Evolutionary conservation across 768 basidiomycete genomes (phyloP), one percentile per base, ranked within the genome.

Genomic region (Termitomyces sp.): DNA sequence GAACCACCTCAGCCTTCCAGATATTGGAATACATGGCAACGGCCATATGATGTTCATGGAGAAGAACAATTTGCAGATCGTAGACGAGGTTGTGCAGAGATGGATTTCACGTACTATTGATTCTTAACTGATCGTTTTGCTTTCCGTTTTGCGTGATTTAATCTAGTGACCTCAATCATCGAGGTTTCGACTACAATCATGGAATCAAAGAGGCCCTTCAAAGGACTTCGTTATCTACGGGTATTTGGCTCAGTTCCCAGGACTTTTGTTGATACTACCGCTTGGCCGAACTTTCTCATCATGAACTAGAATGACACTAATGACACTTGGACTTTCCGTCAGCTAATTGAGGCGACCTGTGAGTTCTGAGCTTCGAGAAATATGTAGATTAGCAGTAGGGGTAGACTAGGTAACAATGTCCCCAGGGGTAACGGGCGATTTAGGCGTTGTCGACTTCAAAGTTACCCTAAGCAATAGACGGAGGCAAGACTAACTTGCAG

Each of bases 41-140:
- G 80, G 77, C 1, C 80, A 82, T 66, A 75, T 82, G 75, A 74
- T 82, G 68, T 80, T 81, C 58, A 78, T 82, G 76, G 80, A 82
- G 54, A 74, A 70, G 56, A 82, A 82, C 61, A 72, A 67, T 10
- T 55, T 75, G 37, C 69, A 73, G 46, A 78, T 82, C 37, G 78
- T 66, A 12, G 72, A 69, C 5, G 41, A 66, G 30, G 75, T 80
- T 34, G 48, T 49, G 21, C 32, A 49, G 23, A 35, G 9, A 37
- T 49, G 48, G 48, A 49, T 49, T 49, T 34, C 6, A 23, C 48
- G 32, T 49, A 49, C 48, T 35, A 23, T 49, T 16, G n/a, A 5
- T 16, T 9, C 47, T 48, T 34, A n/a, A n/a, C n/a, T n/a, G n/a
- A n/a, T n/a, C n/a, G n/a, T n/a, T n/a, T n/a, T n/a, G n/a, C n/a